Evolutionary conservation across 805 yeast species (phyloP).

Genomic region (Yamadazyma akitaensis): DNA sequence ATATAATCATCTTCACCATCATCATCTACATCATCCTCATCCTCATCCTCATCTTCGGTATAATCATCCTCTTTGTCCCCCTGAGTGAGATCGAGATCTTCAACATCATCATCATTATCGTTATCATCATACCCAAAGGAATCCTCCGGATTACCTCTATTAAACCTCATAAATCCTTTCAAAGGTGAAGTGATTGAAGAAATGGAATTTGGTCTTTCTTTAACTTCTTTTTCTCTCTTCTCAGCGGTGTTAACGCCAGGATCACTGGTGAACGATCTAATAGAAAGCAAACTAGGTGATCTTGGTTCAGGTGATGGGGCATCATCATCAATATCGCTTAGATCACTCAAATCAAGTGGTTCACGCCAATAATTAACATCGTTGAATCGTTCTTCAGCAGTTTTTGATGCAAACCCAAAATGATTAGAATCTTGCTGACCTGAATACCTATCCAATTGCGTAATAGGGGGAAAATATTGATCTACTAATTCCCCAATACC

Average conservation of each 20-base stretch:
- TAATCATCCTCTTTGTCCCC: constrained; percentile 8
- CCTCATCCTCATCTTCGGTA: constrained; percentile 16
- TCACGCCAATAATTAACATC: constrained; percentile 94
- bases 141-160: constrained; percentile 23
- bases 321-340: constrained; percentile 48
- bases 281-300: constrained; percentile 17
- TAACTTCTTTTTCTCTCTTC: constrained; percentile 14
- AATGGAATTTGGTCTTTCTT: constrained; percentile 32
- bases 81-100: constrained; percentile 9
- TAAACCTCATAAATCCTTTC: constrained; percentile 39
- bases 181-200: constrained; percentile 40
- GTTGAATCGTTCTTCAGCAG: constrained; percentile 59
- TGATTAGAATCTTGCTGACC: constrained; percentile 5
- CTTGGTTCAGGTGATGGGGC: constrained; percentile 16
- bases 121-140: constrained; percentile 26
- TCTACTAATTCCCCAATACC: constrained; percentile 92
- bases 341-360: constrained; percentile 64
- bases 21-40: constrained; percentile 9
- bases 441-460: constrained; percentile 28
- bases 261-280: constrained; percentile 14
- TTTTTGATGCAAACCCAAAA: constrained; percentile 2
- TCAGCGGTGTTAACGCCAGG: constrained; percentile 5
- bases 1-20: constrained; percentile 3
- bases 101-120: constrained; percentile 24
- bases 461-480: constrained; percentile 88